Conservation (phyloP, 139 green algal species). For the Coccomyxa sp. region DNA sequence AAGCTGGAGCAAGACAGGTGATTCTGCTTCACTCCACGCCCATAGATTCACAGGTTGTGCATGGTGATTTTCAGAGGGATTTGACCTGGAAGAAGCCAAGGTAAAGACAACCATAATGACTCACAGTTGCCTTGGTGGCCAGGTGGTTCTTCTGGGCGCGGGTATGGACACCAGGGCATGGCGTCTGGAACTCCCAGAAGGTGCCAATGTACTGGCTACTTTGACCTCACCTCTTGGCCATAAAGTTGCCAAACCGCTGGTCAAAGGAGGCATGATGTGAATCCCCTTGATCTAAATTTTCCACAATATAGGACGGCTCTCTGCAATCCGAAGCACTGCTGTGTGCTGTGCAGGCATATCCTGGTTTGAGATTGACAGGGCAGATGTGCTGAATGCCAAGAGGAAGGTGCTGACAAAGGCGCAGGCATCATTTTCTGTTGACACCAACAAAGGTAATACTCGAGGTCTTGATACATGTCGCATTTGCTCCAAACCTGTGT, state of each 20-base stretch:
- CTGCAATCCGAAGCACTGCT: too few relatives aligned
- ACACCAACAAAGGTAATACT: background rate
- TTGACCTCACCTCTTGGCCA: too few relatives aligned
- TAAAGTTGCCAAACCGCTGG: too few relatives aligned
- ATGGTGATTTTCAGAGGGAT: too few relatives aligned
- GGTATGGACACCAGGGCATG: slow-evolving; percentile 7
- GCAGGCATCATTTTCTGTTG: background rate
- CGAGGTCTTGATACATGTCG: background rate
- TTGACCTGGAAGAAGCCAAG: too few relatives aligned
- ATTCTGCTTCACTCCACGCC: too few relatives aligned
- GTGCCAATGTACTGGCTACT: background rate
- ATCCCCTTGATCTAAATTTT: too few relatives aligned
- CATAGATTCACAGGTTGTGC: too few relatives aligned
- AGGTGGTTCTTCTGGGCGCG: slow-evolving; percentile 5
- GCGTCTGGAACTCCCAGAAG: slow-evolving; percentile 3
- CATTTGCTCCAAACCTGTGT: background rate
- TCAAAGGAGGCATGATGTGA: too few relatives aligned
- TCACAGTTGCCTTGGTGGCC: background rate
- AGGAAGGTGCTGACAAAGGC: background rate
- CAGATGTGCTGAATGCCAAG: slow-evolving; percentile 11
- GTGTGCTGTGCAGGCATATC: background rate
- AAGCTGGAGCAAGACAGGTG: background rate
- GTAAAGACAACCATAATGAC: too few relatives aligned
- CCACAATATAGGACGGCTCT: too few relatives aligned
- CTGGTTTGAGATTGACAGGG: slow-evolving; percentile 6